Evolutionary conservation across 2,329 filamentous ascomycete species (phyloP).

Genomic region (Ascocoryne sarcoides): DNA sequence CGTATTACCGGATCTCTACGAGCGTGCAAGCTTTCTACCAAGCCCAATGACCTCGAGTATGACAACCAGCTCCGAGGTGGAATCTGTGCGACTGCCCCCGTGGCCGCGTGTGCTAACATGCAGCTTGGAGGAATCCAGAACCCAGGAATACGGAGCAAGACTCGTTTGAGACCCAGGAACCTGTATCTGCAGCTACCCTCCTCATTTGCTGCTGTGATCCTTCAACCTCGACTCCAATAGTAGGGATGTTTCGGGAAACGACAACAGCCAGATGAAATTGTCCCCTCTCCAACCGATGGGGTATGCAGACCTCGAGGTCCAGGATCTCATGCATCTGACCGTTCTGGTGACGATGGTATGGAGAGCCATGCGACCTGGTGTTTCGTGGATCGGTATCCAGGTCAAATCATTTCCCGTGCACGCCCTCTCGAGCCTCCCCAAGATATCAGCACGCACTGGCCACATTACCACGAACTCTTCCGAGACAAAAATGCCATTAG

Average conservation of each 20-base stretch:
- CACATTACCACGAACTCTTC: not conserved
- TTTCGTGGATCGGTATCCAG: not conserved
- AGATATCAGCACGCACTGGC: not conserved
- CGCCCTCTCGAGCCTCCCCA: not conserved
- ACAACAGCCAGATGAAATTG: not conserved
- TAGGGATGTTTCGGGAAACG: not conserved
- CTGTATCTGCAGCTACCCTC: not conserved
- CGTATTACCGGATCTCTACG: no score
- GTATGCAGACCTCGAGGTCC: not conserved
- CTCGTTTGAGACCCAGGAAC: not conserved
- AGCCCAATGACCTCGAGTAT: no score
- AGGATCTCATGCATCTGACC: not conserved
- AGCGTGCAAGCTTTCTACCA: no score
- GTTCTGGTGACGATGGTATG: not conserved
- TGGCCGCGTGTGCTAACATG: not conserved
- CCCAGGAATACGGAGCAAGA: not conserved
- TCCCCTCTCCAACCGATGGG: not conserved
- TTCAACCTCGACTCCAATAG: not conserved
- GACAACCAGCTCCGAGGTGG: no score
- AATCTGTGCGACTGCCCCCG: not conserved
- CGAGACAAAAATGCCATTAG: not conserved
- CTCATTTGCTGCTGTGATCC: not conserved
- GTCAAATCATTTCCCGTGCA: not conserved
- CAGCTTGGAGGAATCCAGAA: not conserved
- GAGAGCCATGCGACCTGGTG: not conserved